Percentiles rank a stretch among this genome's conserved stretches.
phyloP scores from a whole-genome alignment of 768 basidiomycete species.

The Amanita phalloides region DNA sequence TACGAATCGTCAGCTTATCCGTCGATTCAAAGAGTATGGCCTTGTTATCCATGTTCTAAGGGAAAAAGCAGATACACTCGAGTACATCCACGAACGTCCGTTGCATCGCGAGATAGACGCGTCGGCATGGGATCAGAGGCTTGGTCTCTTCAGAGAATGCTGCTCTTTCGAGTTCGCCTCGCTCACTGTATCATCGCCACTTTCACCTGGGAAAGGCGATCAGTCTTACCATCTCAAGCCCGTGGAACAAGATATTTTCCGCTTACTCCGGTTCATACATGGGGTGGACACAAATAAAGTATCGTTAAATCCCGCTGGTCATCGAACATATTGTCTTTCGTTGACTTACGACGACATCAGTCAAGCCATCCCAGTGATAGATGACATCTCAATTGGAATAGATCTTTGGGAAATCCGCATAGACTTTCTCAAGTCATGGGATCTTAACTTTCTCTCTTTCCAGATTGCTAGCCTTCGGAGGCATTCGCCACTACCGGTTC shows the following conservation, averaged over 20 bases:
- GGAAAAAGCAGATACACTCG: slow-evolving; percentile 55
- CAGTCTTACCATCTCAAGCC: slow-evolving; percentile 16
- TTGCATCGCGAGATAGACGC: slow-evolving; percentile 34
- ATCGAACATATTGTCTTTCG: slow-evolving; percentile 60
- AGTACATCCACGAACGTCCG: slow-evolving; percentile 36
- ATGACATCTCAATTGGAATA: slow-evolving; percentile 51
- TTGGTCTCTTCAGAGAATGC: slow-evolving; percentile 55
- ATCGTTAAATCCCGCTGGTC: slow-evolving; percentile 19
- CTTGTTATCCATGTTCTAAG: slow-evolving; percentile 69
- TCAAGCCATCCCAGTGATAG: slow-evolving; percentile 40
- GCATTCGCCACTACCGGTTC: slow-evolving; percentile 52
- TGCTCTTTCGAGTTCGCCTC: slow-evolving; percentile 63
- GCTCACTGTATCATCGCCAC: slow-evolving; percentile 24
- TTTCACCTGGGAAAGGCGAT: slow-evolving; percentile 11
- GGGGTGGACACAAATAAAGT: slow-evolving; percentile 45
- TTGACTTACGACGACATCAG: slow-evolving; percentile 65
- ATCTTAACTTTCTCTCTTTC: slow-evolving; percentile 42
- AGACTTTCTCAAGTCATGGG: slow-evolving; percentile 45
- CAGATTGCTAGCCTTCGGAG: slow-evolving; percentile 59
- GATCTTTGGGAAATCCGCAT: slow-evolving; percentile 72
- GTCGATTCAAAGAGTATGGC: slow-evolving; percentile 37
- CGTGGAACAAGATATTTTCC: slow-evolving; percentile 39
- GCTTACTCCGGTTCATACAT: slow-evolving; percentile 66
- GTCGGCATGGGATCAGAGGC: slow-evolving; percentile 54
- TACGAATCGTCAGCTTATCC: slow-evolving; percentile 46